These are phyloP conservation scores for Grosmannia serpens DNA, from an alignment of 2,329 filamentous ascomycete species.

Conservation along the genomic window DNA sequence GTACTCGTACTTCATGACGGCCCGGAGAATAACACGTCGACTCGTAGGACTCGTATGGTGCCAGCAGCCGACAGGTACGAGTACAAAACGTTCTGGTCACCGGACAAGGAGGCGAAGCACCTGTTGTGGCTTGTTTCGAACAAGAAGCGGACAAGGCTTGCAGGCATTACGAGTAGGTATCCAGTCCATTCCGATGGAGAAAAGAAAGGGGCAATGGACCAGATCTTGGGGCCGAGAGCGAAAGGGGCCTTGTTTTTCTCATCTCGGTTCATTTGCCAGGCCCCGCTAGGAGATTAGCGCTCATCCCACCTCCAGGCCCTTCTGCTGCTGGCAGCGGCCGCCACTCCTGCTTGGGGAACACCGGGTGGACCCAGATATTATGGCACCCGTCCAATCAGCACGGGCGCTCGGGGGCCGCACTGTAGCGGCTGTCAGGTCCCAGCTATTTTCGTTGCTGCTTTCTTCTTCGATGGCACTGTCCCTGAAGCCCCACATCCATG, in stretches of 20 bases:
- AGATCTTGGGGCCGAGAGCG: neutral
- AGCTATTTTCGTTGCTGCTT: neutral
- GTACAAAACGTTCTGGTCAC: no score
- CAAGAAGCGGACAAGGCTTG: no score
- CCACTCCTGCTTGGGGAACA: slow-evolving; percentile 4
- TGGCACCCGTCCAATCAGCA: neutral
- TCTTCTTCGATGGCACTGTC: neutral
- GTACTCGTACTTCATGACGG: no score
- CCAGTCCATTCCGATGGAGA: neutral
- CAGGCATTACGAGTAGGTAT: neutral
- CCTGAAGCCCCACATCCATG: neutral
- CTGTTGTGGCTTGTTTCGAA: no score
- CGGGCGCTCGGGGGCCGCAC: no score
- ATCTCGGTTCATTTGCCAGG: slow-evolving; percentile 11
- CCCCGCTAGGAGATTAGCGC: slow-evolving; percentile 12
- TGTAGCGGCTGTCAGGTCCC: neutral
- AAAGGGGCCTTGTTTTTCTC: slow-evolving; percentile 7
- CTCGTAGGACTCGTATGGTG: no score
- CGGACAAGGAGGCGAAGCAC: no score
- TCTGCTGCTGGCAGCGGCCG: neutral
- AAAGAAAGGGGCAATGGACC: neutral
- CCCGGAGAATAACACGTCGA: no score
- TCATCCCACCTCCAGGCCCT: slow-evolving; percentile 1
- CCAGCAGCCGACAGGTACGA: no score
- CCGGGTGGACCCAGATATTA: neutral